Evolutionary conservation across 2,329 filamentous ascomycete species (phyloP).

Genomic region (Cordyceps pruinosa): DNA sequence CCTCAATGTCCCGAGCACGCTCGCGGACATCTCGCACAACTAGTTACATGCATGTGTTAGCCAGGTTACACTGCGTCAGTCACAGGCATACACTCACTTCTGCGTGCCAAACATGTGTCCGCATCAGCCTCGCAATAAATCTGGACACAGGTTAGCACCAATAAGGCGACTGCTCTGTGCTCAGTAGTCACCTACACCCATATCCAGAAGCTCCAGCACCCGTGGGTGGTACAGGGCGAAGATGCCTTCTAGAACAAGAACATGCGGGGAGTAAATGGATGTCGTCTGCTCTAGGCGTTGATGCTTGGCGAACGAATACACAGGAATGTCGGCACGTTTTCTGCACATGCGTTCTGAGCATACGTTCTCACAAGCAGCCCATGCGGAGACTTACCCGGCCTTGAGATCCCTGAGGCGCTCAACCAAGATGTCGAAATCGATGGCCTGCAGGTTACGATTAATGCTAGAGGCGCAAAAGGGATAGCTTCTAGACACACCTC

Average conservation of each 20-base stretch:
- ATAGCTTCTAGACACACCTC: slow-evolving; percentile 42
- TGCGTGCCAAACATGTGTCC: slow-evolving; percentile 83
- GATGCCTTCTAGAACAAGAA: slow-evolving; percentile 91
- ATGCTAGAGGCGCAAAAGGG: background rate
- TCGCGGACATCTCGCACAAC: slow-evolving; percentile 84
- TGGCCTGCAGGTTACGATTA: slow-evolving; percentile 44
- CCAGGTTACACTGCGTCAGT: slow-evolving; percentile 12
- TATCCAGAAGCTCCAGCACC: slow-evolving; percentile 79
- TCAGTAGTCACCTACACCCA: slow-evolving; percentile 54
- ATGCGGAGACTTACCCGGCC: slow-evolving; percentile 61
- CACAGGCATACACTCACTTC: slow-evolving; percentile 52
- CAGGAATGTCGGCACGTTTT: slow-evolving; percentile 81
- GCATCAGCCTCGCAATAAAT: slow-evolving; percentile 96
- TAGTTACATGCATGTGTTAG: slow-evolving; percentile 26
- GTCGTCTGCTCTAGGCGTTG: slow-evolving; percentile 72
- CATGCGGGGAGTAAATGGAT: slow-evolving; percentile 91
- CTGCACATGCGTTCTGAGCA: slow-evolving; percentile 36
- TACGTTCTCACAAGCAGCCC: background rate
- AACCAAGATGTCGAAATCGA: slow-evolving; percentile 88
- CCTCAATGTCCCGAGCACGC: slow-evolving; percentile 84
- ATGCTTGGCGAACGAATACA: slow-evolving; percentile 94
- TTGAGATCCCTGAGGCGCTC: slow-evolving; percentile 78
- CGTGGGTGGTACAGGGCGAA: slow-evolving; percentile 86
- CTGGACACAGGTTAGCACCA: slow-evolving; percentile 28
- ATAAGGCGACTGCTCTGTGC: background rate